Evolutionary conservation across 768 basidiomycete species (phyloP).

Genomic region (Auriscalpium orientale): DNA sequence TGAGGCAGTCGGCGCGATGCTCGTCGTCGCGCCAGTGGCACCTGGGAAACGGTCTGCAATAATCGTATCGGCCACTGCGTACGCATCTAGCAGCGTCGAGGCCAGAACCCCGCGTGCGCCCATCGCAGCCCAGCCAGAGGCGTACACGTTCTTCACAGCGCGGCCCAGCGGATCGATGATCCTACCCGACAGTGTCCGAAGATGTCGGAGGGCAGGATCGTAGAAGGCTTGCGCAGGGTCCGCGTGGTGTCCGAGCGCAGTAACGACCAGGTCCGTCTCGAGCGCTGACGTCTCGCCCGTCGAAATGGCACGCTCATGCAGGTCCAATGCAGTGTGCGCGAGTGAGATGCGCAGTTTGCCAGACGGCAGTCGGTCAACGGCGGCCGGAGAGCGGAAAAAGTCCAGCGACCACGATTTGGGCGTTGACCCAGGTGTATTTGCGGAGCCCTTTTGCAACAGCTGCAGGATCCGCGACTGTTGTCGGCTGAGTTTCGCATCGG

Average conservation of each 20-base stretch:
- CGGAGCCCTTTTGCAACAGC: slow-evolving; percentile 60
- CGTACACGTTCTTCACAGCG: slow-evolving; percentile 61
- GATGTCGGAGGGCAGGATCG: slow-evolving; percentile 46
- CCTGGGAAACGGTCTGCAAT: slow-evolving; percentile 44
- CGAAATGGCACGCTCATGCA: slow-evolving; percentile 39
- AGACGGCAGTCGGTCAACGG: slow-evolving; percentile 26
- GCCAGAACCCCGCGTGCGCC: slow-evolving; percentile 92
- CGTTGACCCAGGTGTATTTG: slow-evolving; percentile 39
- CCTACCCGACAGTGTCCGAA: slow-evolving; percentile 46
- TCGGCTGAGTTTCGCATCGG: slow-evolving; percentile 36
- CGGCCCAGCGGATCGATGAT: slow-evolving; percentile 32
- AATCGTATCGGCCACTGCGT: slow-evolving; percentile 67
- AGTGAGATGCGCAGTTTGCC: slow-evolving; percentile 36
- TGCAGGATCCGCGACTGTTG: slow-evolving; percentile 63
- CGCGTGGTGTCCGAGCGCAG: slow-evolving; percentile 79
- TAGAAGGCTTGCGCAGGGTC: slow-evolving; percentile 56
- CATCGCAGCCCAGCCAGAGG: slow-evolving; percentile 88
- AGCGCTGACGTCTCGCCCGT: slow-evolving; percentile 47
- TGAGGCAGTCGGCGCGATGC: not conserved
- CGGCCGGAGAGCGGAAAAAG: slow-evolving; percentile 69
- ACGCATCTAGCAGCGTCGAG: slow-evolving; percentile 89
- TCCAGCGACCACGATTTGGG: slow-evolving; percentile 72
- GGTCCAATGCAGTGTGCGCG: slow-evolving; percentile 54
- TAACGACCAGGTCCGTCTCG: slow-evolving; percentile 72
- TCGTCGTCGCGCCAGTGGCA: slow-evolving; percentile 1